Evolutionary conservation across 768 basidiomycete genomes (phyloP), one percentile per base, ranked within the genome.

Genomic region (Sporobolomyces pararoseus): DNA sequence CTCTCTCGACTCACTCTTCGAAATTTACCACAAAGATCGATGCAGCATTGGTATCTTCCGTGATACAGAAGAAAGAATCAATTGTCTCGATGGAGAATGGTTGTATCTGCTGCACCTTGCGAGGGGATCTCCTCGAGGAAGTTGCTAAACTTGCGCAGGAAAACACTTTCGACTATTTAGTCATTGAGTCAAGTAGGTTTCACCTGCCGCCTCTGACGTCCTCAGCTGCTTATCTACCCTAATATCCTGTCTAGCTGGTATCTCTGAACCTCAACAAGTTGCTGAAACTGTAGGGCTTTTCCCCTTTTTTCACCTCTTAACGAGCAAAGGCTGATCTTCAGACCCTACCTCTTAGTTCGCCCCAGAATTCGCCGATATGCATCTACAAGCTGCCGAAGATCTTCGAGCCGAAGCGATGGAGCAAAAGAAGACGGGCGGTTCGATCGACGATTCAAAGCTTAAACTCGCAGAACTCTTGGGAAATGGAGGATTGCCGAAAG

Each of bases 51-150:
- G 63, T 80, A 58, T 68, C 63, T 31, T 34, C 59, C 52, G 50
- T 78, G 25, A 73, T 74, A 12, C 76, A 78, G 50, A 74, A 71
- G 51, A 75, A 77, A 34, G 79, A 80, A 64, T 75, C 66, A 17
- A 69, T 80, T 7, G 75, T 80, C 0, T 75, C 76, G 68, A 75
- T 80, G 68, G 75, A 79, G 73, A 80, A 80, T 69, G 79, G 79
- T 6, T 79, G 79, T 63, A 79, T 80, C 57, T 79, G 79, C 74
- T 78, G 79, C 68, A 80, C 78, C 5, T 71, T 80, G 4, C 76
- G 79, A 37, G 77, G 75, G 4, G 79, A 80, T 58, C 58, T 80
- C 4, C 70, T 80, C 23, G 79, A 80, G 57, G 78, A 79, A 68
- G 73, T 80, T 7, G 77, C 77, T 9, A 68, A 64, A 31, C 72